A percentile compares a stretch with the other conserved stretches of the same genome.
Evolutionary conservation across 2,329 filamentous ascomycete genomes (phyloP).

Genomic region (Phaeosphaeriaceae sp.): DNA sequence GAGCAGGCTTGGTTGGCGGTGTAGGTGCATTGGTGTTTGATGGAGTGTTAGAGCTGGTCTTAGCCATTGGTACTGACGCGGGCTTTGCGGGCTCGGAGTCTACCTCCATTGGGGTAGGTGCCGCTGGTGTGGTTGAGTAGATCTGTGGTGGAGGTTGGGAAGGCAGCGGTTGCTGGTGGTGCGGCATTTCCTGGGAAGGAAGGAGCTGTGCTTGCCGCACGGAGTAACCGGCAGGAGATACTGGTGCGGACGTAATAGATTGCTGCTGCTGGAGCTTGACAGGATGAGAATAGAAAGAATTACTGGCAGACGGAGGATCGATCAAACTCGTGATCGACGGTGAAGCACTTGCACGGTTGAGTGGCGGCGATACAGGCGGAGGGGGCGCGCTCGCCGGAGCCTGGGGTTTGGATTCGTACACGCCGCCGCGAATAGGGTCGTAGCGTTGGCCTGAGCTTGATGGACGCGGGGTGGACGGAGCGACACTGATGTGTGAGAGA

Average conservation of each 20-base stretch:
- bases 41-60: conserved; percentile 45
- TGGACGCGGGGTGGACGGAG: conserved; percentile 59
- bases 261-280: conserved; percentile 43
- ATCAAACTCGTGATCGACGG: conserved; percentile 92
- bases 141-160: conserved; percentile 15
- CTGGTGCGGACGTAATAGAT: conserved; percentile 50
- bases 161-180: conserved; percentile 23
- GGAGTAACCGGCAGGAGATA: conserved; percentile 46
- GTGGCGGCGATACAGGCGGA: conserved; percentile 57
- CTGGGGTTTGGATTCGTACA: conserved; percentile 51
- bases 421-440: conserved; percentile 81
- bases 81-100: conserved; percentile 41
- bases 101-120: conserved; percentile 46
- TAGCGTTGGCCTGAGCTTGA: conserved; percentile 82
- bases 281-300: conserved; percentile 44
- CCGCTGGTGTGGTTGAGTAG: conserved; percentile 25
- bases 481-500: conserved; percentile 50
- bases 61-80: conserved; percentile 42
- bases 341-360: conserved; percentile 82
- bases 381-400: conserved; percentile 53
- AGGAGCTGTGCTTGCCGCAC: conserved; percentile 36
- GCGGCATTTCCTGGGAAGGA: conserved; percentile 35
- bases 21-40: conserved; percentile 59
- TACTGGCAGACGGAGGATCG: conserved; percentile 66
- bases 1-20: conserved; percentile 63